A percentile compares a stretch with the other conserved stretches of the same genome.
Evolutionary conservation across 768 basidiomycete species (phyloP).

Genomic region (Postia placenta): DNA sequence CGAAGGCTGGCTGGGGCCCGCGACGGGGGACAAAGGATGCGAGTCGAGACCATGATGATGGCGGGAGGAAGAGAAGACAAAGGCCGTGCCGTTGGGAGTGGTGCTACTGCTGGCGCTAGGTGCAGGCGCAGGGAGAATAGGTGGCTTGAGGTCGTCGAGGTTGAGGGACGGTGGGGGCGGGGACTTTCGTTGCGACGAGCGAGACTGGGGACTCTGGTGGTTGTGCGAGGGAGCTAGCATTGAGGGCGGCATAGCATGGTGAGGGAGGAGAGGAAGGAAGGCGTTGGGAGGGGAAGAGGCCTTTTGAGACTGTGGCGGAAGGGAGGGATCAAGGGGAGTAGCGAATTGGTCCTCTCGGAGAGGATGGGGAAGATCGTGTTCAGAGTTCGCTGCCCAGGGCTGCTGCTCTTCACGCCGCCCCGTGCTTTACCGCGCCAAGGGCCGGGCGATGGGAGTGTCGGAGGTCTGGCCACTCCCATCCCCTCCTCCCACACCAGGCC

Average conservation of each 20-base stretch:
- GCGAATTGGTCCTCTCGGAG: not conserved
- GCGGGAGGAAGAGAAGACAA: conserved; percentile 26
- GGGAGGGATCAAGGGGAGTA: not conserved
- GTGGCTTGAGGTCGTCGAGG: conserved; percentile 19
- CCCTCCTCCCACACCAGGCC: not conserved
- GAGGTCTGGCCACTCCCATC: too few relatives aligned
- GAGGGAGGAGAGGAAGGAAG: not conserved
- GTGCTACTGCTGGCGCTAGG: conserved; percentile 13
- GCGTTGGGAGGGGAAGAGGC: not conserved
- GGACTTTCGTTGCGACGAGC: conserved; percentile 9
- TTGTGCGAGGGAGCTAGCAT: not conserved
- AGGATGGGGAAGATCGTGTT: too few relatives aligned
- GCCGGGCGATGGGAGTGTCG: too few relatives aligned
- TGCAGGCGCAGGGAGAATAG: conserved; percentile 13
- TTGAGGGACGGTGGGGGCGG: conserved; percentile 20
- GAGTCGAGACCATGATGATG: not conserved
- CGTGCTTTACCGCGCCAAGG: too few relatives aligned
- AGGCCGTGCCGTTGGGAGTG: conserved; percentile 13
- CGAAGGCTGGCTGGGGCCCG: not conserved
- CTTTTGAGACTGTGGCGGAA: not conserved
- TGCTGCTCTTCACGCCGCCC: too few relatives aligned
- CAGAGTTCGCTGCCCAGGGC: too few relatives aligned
- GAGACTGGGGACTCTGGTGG: conserved; percentile 5
- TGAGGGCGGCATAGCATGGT: conserved; percentile 5
- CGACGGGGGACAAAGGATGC: not conserved